These are phyloP conservation scores for Vanrija pseudolonga DNA, from an alignment of 1,284 basidiomycete species.

Conservation along the genomic window DNA sequence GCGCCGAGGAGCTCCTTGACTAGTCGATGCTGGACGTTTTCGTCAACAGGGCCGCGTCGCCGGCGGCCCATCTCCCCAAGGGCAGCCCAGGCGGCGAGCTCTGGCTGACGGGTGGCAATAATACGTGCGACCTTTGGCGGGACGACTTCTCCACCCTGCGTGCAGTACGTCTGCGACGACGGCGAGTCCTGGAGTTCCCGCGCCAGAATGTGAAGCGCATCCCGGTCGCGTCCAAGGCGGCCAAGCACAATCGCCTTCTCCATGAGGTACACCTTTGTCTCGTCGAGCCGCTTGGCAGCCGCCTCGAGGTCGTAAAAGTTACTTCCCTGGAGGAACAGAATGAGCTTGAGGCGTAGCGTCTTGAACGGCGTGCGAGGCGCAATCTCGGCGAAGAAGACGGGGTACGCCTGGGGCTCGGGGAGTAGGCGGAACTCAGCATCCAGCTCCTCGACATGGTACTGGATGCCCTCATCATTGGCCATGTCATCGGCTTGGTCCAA, in stretches of 20 bases:
- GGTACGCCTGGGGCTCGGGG: slow-evolving; percentile 35
- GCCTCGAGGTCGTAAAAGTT: slow-evolving; percentile 59
- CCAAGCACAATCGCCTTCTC: slow-evolving; percentile 78
- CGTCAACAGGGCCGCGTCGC: slow-evolving; percentile 52
- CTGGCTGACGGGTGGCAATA: slow-evolving; percentile 42
- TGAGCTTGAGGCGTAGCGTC: slow-evolving; percentile 65
- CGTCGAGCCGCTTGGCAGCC: slow-evolving; percentile 55
- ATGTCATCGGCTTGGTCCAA: slow-evolving; percentile 30
- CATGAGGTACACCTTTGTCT: slow-evolving; percentile 56
- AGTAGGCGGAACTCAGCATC: slow-evolving; percentile 45
- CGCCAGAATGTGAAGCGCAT: slow-evolving; percentile 65
- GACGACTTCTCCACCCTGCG: slow-evolving; percentile 67
- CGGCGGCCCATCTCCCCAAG: slow-evolving; percentile 50
- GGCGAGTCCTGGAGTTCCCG: slow-evolving; percentile 66
- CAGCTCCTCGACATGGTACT: slow-evolving; percentile 48
- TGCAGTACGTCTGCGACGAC: slow-evolving; percentile 77
- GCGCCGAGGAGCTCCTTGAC: slow-evolving; percentile 70
- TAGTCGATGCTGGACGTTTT: slow-evolving; percentile 59
- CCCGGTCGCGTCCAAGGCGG: slow-evolving; percentile 64
- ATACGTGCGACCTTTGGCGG: slow-evolving; percentile 59
- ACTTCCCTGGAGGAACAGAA: slow-evolving; percentile 74
- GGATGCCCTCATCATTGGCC: slow-evolving; percentile 43
- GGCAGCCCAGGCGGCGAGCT: slow-evolving; percentile 58
- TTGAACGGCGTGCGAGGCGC: slow-evolving; percentile 68
- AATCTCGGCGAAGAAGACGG: slow-evolving; percentile 42